Percentiles rank a stretch among this genome's conserved stretches.
Conservation (phyloP, 768 basidiomycete genomes). For the Pseudohyphozyma bogoriensis region DNA sequence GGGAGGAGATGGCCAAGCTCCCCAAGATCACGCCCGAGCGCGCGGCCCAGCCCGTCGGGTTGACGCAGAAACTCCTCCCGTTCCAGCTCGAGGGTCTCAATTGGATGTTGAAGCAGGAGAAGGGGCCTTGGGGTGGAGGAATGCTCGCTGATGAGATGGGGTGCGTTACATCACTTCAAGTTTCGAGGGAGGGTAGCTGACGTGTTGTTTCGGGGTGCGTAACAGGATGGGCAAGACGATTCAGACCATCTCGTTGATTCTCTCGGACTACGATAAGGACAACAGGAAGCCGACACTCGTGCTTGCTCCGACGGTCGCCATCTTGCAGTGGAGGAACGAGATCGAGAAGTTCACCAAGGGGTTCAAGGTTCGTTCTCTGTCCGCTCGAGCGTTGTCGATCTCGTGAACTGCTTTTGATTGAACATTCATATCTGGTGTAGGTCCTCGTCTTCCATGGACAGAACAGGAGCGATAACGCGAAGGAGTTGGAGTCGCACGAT, state of each 20-base stretch:
- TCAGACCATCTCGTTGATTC: conserved; percentile 82
- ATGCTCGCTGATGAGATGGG: conserved; percentile 65
- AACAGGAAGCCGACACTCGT: conserved; percentile 71
- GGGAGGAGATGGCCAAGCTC: conserved; percentile 57
- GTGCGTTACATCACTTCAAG: conserved; percentile 1
- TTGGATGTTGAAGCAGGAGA: conserved; percentile 94
- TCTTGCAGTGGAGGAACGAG: conserved; percentile 86
- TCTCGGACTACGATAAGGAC: conserved; percentile 48
- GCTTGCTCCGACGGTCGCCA: conserved; percentile 56
- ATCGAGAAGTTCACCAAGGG: conserved; percentile 74
- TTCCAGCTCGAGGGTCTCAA: conserved; percentile 90
- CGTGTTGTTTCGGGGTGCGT: neutral
- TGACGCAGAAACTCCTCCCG: conserved; percentile 76
- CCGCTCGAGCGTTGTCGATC: no score
- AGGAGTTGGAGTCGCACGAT: conserved; percentile 70
- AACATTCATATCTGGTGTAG: no score
- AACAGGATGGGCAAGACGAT: conserved; percentile 83
- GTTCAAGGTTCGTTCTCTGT: conserved; percentile 46
- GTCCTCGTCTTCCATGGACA: conserved; percentile 51
- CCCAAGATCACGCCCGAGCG: conserved; percentile 55
- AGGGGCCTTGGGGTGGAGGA: conserved; percentile 62
- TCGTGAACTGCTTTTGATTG: no score
- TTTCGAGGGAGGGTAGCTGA: conserved; percentile 6
- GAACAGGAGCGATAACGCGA: conserved; percentile 39
- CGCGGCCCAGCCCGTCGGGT: conserved; percentile 62